Evolutionary conservation across 352 stramenopile genomes (phyloP).

Genomic region (Phytophthora sp.): DNA sequence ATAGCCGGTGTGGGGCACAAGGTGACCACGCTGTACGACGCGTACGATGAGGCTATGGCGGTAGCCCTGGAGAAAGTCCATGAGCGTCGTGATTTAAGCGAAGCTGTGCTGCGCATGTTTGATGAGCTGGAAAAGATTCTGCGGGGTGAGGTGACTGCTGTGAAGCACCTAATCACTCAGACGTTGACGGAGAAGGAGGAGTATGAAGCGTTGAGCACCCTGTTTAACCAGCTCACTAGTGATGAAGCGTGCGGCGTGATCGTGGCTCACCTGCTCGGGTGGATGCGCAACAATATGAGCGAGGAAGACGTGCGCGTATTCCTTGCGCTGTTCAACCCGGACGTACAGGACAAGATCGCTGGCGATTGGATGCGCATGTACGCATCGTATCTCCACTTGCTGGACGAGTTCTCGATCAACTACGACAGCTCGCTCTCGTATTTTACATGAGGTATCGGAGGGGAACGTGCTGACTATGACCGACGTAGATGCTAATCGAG

Average conservation of each 20-base stretch:
- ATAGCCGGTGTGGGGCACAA: slow-evolving; percentile 63
- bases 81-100: slow-evolving; percentile 51
- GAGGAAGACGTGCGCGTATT: slow-evolving; percentile 60
- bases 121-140: slow-evolving; percentile 62
- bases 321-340: slow-evolving; percentile 53
- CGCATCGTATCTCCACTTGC: slow-evolving; percentile 61
- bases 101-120: slow-evolving; percentile 53
- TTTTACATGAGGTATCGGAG: slow-evolving; percentile 54
- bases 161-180: slow-evolving; percentile 59
- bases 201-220: slow-evolving; percentile 62
- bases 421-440: slow-evolving; percentile 66
- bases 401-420: slow-evolving; percentile 73
- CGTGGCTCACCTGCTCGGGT: slow-evolving; percentile 68
- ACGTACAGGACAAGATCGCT: slow-evolving; percentile 61
- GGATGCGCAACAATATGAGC: slow-evolving; percentile 66
- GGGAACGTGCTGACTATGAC: slow-evolving; percentile 2
- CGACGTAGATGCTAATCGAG: slow-evolving; percentile 1
- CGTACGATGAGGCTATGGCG: slow-evolving; percentile 57
- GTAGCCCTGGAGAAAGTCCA: slow-evolving; percentile 59
- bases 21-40: slow-evolving; percentile 66
- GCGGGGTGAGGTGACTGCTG: slow-evolving; percentile 53
- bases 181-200: slow-evolving; percentile 59
- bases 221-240: slow-evolving; percentile 66
- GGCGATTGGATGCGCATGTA: slow-evolving; percentile 79
- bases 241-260: slow-evolving; percentile 60